Conservation (phyloP, 208 protist genomes). For the Trypanosoma congolense region DNA sequence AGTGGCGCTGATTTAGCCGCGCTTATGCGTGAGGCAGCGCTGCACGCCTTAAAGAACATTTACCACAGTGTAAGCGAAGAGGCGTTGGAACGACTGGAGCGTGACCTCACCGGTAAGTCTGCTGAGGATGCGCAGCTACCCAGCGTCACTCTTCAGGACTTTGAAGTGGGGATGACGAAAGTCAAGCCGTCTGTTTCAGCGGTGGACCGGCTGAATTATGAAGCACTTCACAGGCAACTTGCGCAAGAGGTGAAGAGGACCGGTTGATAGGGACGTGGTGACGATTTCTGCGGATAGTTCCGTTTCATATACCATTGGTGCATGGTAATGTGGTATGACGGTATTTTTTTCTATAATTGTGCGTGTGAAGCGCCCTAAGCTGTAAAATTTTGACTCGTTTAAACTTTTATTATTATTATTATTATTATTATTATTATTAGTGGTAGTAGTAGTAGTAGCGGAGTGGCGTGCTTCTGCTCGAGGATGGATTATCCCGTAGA, state of each 20-base stretch:
- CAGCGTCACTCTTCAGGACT: conserved; percentile 55
- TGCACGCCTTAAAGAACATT: conserved; percentile 78
- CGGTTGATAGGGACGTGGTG: conserved; percentile 4
- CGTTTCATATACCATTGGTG: too few species aligned
- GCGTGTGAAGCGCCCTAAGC: too few species aligned
- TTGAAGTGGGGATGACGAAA: conserved; percentile 57
- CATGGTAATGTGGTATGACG: too few species aligned
- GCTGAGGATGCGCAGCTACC: conserved; percentile 39
- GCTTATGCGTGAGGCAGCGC: conserved; percentile 91
- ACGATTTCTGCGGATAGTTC: neutral
- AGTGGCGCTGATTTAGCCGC: conserved; percentile 93
- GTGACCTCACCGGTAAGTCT: conserved; percentile 49
- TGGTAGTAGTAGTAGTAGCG: too few species aligned
- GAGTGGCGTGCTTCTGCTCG: too few species aligned
- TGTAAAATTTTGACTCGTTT: too few species aligned
- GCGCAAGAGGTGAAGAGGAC: conserved; percentile 25
- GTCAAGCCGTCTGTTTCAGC: conserved; percentile 78
- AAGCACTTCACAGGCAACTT: conserved; percentile 42
- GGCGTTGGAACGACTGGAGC: conserved; percentile 72
- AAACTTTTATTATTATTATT: too few species aligned
- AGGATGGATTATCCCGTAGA: too few species aligned
- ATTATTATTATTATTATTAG: too few species aligned
- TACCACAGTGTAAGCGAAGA: conserved; percentile 52
- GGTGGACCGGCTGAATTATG: conserved; percentile 68
- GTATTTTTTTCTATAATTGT: too few species aligned